Evolutionary conservation across 331 rosid species (phyloP), one percentile per base, ranked within the genome.

Genomic region (Stylosanthes scabra): DNA sequence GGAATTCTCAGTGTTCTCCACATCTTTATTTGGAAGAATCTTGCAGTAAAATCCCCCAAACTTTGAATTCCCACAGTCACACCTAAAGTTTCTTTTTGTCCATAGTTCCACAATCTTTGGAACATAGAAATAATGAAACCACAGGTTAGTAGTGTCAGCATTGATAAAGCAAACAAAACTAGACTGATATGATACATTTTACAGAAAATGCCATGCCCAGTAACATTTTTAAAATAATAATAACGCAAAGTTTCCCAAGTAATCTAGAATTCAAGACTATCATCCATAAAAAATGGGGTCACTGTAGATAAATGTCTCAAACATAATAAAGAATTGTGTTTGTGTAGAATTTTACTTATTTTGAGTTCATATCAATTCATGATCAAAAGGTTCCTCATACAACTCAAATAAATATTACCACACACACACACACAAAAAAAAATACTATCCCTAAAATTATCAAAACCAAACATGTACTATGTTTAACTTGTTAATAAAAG

Each of bases 31-130:
- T 42, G 97, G 88, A 65, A 67, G 82, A 81, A 95, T 82, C 82
- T 90, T 95, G 88, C 99, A 95, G 82, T 70, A 88, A 78, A 80
- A 75, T 75, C 87, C 92, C 73, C 99, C 96, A 86, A 95, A 95
- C 80, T 92, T 92, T 41, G 99, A 88, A 82, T 95, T 95, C 68
- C 99, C 98, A 86, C 99, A 95, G 75, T 95, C 98, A 81, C 99
- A 95, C 69, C 89, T 88, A 67, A 95, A 95, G 83, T 86, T 87
- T 80, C 98, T 88, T 82, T 92, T 95, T 74, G 99, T 95, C 99
- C 99, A 95, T 31, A 95, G 85, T 79, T 95, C 99, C 79, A 95
- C 93, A 63, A 95, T 88, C 99, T 95, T 80, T 59, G 70, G 39
- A 72, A 59, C 62, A 54, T 41, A 78, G 59, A 74, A 85, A 72